Evolutionary conservation across 1,139 yeast species (phyloP).

Genomic region (Sugiyamaella neomexicana): DNA sequence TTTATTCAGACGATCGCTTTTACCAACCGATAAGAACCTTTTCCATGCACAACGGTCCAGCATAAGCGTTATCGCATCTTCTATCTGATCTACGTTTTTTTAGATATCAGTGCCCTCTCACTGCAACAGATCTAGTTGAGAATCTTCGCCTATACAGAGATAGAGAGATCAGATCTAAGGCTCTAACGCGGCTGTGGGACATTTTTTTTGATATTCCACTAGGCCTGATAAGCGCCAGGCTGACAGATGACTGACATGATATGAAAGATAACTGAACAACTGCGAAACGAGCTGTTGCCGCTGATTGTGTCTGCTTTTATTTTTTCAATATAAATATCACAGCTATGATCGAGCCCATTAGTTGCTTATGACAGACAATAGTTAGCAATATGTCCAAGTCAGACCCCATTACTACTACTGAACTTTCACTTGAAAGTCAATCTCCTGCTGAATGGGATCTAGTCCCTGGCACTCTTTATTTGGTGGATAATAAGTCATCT

Average conservation of each 20-base stretch:
- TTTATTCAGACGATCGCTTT: background rate
- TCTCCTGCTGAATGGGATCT: slow-evolving; percentile 33
- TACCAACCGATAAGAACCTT: background rate
- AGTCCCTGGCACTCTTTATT: slow-evolving; percentile 63
- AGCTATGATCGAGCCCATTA: background rate
- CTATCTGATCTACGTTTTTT: background rate
- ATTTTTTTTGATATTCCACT: background rate
- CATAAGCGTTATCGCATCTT: background rate
- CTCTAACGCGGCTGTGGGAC: no score
- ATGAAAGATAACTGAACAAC: background rate
- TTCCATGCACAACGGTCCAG: background rate
- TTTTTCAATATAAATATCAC: slow-evolving; percentile 6
- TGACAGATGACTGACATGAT: background rate
- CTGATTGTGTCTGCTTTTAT: background rate
- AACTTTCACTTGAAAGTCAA: background rate
- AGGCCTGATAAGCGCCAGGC: no score
- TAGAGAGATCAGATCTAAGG: no score
- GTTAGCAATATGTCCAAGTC: slow-evolving; percentile 4
- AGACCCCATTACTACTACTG: slow-evolving; percentile 5
- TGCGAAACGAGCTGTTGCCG: background rate
- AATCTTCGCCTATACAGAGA: background rate
- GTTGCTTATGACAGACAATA: background rate
- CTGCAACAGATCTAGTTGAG: background rate
- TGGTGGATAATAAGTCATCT: slow-evolving; percentile 50
- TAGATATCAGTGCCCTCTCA: no score